Evolutionary conservation across 2,329 filamentous ascomycete species (phyloP).

Genomic region (Neonectria hederae): DNA sequence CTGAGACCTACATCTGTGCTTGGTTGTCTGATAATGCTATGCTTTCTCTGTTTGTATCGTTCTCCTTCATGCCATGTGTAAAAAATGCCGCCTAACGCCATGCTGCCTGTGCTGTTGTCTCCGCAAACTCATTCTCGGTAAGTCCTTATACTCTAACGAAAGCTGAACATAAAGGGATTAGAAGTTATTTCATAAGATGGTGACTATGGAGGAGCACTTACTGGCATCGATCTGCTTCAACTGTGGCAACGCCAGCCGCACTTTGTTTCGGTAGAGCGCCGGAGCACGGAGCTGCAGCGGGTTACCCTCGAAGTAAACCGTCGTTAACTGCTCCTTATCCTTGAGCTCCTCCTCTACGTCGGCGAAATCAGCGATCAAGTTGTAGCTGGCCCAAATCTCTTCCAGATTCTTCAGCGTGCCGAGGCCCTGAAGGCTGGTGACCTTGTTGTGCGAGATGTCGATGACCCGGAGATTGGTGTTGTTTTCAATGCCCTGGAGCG

Average conservation of each 20-base stretch:
- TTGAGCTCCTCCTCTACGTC: slow-evolving; percentile 82
- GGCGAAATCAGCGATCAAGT: slow-evolving; percentile 79
- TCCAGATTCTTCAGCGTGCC: slow-evolving; percentile 76
- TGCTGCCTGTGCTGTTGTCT: slow-evolving; percentile 30
- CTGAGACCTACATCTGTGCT: slow-evolving; percentile 5
- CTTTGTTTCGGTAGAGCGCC: slow-evolving; percentile 94
- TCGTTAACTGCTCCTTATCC: slow-evolving; percentile 82
- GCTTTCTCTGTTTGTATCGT: slow-evolving; percentile 8
- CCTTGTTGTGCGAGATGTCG: slow-evolving; percentile 89
- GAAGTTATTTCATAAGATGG: not conserved
- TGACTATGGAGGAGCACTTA: slow-evolving; percentile 63
- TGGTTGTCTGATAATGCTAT: slow-evolving; percentile 3
- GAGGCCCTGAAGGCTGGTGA: slow-evolving; percentile 78
- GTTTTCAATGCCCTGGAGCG: slow-evolving; percentile 76
- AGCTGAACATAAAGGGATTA: slow-evolving; percentile 35
- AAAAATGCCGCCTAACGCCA: slow-evolving; percentile 35
- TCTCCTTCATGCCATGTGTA: slow-evolving; percentile 21
- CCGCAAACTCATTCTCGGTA: slow-evolving; percentile 2
- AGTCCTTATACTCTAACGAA: slow-evolving; percentile 44
- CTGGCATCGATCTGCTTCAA: slow-evolving; percentile 96
- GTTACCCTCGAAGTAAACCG: slow-evolving; percentile 97
- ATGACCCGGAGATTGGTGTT: slow-evolving; percentile 77
- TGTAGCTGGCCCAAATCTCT: slow-evolving; percentile 95
- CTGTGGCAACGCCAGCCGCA: slow-evolving; percentile 86
- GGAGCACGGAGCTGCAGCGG: slow-evolving; percentile 82